Base-by-base conservation (phyloP, 2,329 filamentous ascomycete genomes). In the Monosporascus cannonballus region DNA sequence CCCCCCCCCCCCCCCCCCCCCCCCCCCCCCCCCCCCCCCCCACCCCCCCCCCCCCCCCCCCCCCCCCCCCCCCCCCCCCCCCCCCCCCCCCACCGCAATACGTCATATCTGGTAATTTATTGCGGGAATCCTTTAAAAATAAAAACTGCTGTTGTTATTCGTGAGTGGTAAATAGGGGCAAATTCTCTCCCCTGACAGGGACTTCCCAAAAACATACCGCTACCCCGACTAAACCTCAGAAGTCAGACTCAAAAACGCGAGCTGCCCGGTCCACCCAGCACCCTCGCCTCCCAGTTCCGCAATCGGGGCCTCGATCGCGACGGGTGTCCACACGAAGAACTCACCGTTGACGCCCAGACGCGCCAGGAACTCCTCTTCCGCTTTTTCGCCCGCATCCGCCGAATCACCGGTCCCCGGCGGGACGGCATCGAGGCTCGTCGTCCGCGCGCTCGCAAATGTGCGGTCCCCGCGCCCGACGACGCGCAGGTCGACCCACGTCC, bases 291-390 rank as follows among this genome's bases (percentile, higher is more conserved):
- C 72, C 6, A 77, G 50, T n/a, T 56, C 57, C 15, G 63, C 52
- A 34, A 77, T 52, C 3, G 75, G 75, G 8, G 75, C 76, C 61
- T 76, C 75, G 51, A 78, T 66, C 0, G 72, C 73, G 20, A 77
- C 71, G 3, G 67, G 63, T 4, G 66, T 69, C 73, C 72, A 76
- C 17, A 71, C 70, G 39, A 73, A 68, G 6, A 61, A 63, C 42
- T 62, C 61, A 0, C 73, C 73, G 49, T 75, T 72, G 50, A 76
- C 66, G 0, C 74, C 74, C 52, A 77, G 67, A 4, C 68, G 60
- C 0, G 73, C 70, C n/a, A 67, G 52, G 48, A 77, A 76, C 59
- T 76, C 69, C 55, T 71, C 66, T 53, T 69, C 67, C 9, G 55
- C 54, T 0, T 53, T 55, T 8, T 58, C 52, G 20, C 45, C 22